Conservation (phyloP, 2,329 filamentous ascomycete genomes). For the Mariannaea elegans region DNA sequence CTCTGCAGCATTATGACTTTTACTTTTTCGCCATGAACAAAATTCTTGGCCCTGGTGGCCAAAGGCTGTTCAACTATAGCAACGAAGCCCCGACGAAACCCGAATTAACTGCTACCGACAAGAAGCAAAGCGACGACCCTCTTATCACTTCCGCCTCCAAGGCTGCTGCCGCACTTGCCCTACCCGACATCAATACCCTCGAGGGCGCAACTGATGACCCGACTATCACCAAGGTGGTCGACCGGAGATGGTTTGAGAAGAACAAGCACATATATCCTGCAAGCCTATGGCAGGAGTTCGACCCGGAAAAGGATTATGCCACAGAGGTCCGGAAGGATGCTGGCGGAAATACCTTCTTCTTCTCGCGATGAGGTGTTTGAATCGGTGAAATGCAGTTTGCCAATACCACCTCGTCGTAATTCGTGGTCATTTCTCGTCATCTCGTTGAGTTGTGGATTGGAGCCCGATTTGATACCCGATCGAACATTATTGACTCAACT, state of each 20-base stretch:
- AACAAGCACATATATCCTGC: slow-evolving; percentile 99
- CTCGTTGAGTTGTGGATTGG: slow-evolving; percentile 14
- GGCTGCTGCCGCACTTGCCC: slow-evolving; percentile 48
- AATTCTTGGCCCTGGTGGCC: slow-evolving; percentile 75
- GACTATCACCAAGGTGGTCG: slow-evolving; percentile 88
- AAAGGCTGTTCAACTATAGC: slow-evolving; percentile 79
- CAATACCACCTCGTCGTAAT: slow-evolving; percentile 9
- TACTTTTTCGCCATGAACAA: slow-evolving; percentile 97
- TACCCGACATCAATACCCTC: slow-evolving; percentile 62
- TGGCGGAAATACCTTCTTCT: slow-evolving; percentile 94
- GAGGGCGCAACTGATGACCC: slow-evolving; percentile 85
- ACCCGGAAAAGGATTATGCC: slow-evolving; percentile 86
- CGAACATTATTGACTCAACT: slow-evolving; percentile 40
- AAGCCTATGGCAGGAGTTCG: slow-evolving; percentile 95
- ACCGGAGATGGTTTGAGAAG: slow-evolving; percentile 94
- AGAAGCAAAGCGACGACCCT: slow-evolving; percentile 9
- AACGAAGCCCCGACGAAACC: slow-evolving; percentile 53
- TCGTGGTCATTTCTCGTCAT: slow-evolving; percentile 12
- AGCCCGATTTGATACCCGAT: slow-evolving; percentile 15
- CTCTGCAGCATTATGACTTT: slow-evolving; percentile 87
- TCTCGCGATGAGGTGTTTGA: slow-evolving; percentile 55
- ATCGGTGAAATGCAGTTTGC: slow-evolving; percentile 9
- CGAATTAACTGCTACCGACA: slow-evolving; percentile 39
- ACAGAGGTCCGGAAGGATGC: slow-evolving; percentile 81
- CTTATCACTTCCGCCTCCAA: slow-evolving; percentile 47